Conservation (phyloP, 2,329 filamentous ascomycete genomes). For the Paramyrothecium roridum region DNA sequence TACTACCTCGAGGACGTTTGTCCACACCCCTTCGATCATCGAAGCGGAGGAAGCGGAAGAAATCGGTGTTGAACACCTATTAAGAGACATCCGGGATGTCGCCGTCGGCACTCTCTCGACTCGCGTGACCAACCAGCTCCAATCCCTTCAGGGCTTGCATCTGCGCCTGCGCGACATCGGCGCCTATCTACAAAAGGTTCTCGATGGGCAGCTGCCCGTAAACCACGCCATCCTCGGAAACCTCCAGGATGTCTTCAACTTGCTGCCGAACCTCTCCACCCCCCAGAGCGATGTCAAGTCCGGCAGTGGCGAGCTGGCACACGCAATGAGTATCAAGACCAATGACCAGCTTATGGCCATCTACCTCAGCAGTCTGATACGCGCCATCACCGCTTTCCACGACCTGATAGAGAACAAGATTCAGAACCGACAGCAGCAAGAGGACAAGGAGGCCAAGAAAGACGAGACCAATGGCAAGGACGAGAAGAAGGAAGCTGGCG, state of each 20-base stretch:
- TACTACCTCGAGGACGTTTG: constrained; percentile 94
- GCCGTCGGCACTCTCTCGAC: constrained; percentile 95
- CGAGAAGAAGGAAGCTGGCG: constrained; percentile 52
- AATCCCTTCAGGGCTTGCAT: constrained; percentile 94
- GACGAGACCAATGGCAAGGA: constrained; percentile 61
- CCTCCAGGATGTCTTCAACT: constrained; percentile 98
- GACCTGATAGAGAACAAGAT: constrained; percentile 99
- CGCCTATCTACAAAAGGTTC: constrained; percentile 91
- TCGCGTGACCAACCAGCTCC: constrained; percentile 94
- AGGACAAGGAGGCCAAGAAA: constrained; percentile 89
- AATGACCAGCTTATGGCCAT: constrained; percentile 99
- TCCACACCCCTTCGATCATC: constrained; percentile 97
- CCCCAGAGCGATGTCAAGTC: constrained; percentile 64
- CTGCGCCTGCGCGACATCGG: constrained; percentile 93
- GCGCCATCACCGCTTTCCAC: constrained; percentile 97
- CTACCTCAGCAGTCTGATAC: constrained; percentile 88
- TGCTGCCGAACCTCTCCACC: constrained; percentile 91
- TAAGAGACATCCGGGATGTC: constrained; percentile 96
- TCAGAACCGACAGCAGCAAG: constrained; percentile 94
- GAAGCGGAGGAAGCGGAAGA: constrained; percentile 99
- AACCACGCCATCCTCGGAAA: constrained; percentile 98
- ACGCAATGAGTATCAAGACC: constrained; percentile 98
- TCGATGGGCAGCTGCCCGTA: constrained; percentile 87
- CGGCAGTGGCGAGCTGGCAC: constrained; percentile 80
- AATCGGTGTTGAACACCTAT: constrained; percentile 95